Conservation (phyloP, 1,284 basidiomycete species). For the Irpex sp. region DNA sequence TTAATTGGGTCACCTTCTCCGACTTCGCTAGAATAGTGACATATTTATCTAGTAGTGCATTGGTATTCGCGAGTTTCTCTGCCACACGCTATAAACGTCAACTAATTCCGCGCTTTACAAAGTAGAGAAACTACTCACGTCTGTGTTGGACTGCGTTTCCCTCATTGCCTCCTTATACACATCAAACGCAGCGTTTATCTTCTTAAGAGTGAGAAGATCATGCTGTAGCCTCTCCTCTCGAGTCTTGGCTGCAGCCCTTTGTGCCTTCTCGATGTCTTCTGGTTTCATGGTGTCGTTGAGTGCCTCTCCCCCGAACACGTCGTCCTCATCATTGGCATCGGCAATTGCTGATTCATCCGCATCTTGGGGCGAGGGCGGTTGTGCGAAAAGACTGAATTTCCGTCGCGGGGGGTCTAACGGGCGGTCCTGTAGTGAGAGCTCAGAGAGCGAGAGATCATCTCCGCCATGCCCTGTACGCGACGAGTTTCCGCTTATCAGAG, state of each 20-base stretch:
- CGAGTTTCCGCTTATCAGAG: conserved; percentile 35
- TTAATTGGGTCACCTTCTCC: conserved; percentile 58
- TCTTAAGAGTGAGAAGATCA: conserved; percentile 67
- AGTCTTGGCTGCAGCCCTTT: conserved; percentile 34
- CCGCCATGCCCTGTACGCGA: conserved; percentile 40
- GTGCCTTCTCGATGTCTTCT: conserved; percentile 25
- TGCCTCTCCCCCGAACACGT: conserved; percentile 18
- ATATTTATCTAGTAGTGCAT: conserved; percentile 71
- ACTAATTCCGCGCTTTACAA: background rate
- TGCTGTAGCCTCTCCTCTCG: conserved; percentile 71
- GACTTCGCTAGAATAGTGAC: conserved; percentile 64
- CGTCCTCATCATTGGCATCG: conserved; percentile 28
- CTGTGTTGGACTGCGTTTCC: conserved; percentile 58
- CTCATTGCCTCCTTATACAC: conserved; percentile 61
- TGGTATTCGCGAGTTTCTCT: conserved; percentile 61
- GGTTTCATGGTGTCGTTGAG: conserved; percentile 27
- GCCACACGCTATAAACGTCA: conserved; percentile 50
- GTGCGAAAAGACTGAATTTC: conserved; percentile 41
- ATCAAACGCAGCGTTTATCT: conserved; percentile 66
- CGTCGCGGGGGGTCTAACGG: conserved; percentile 17
- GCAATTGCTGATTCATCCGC: conserved; percentile 21
- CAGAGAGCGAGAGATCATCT: conserved; percentile 60
- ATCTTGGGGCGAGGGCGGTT: conserved; percentile 16
- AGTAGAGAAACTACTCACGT: conserved; percentile 41
- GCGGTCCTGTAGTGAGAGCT: conserved; percentile 49